Evolutionary conservation across 2,329 filamentous ascomycete species (phyloP), one percentile per base, ranked within the genome.

Genomic region (Fonsecaea erecta): DNA sequence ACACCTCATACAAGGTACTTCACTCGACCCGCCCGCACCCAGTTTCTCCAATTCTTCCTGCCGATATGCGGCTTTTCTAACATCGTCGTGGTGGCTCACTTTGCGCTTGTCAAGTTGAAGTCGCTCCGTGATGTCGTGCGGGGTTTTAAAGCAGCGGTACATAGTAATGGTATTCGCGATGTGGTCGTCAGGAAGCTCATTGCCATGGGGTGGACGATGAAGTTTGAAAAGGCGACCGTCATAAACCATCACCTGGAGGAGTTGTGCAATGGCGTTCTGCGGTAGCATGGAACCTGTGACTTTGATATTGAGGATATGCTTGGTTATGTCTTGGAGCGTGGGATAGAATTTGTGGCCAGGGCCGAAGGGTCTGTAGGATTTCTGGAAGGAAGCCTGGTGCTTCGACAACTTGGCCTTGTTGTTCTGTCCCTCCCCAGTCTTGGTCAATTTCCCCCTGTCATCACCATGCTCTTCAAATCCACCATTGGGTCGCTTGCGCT

Each of bases 1-100:
- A 77, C 95, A 99, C 62, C 88, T 85, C 1, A 94, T 93, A 77
- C 95, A 99, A 0, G 95, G 95, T 1, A 90, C 89, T 76, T 97
- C 93, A 1, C 91, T 96, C 70, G 94, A 87, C 2, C 91, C 91
- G 71, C 93, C 96, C 34, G 68, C 77, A n/a, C 80, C 81, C 16
- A 81, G 74, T 4, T 78, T 79, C 43, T 80, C 77, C 3, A 78
- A 74, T 30, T 76, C 73, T 62, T 71, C 66, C 9, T 73, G 71
- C 18, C 74, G 70, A n/a, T 62, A 65, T 2, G 68, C 67, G 12
- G 68, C 64, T 26, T 63, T 65, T 7, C 65, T 59, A 11, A 52
- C 53, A 69, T 73, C 43, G 40, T 72, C 74, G 43, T 73, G 71
- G 16, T 74, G 73, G 30, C 62, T 68, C 6, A 69, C 66, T 1